phyloP scores from a whole-genome alignment of 2,329 filamentous ascomycete genomes.

The Cladophialophora chaetospira region DNA sequence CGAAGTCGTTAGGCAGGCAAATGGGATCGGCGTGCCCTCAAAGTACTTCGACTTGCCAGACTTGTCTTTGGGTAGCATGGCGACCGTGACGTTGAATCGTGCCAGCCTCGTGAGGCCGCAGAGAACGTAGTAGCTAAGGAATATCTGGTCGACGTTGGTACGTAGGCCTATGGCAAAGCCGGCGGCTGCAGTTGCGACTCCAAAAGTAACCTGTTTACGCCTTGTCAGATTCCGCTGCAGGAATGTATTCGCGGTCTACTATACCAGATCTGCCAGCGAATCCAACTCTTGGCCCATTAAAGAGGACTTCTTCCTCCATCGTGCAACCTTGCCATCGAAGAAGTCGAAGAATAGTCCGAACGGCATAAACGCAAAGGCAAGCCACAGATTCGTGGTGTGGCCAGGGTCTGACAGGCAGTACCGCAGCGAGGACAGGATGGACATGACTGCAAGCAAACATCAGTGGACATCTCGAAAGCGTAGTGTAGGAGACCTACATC shows the following conservation, averaged over 20 bases:
- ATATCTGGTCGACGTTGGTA: conserved; percentile 77
- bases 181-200: conserved; percentile 80
- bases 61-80: conserved; percentile 85
- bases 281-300: conserved; percentile 98
- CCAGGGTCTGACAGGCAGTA: conserved; percentile 78
- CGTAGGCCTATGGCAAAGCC: conserved; percentile 89
- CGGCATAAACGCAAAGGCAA: conserved; percentile 82
- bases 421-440: conserved; percentile 89
- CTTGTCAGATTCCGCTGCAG: neutral
- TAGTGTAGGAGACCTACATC: conserved; percentile 41
- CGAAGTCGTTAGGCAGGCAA: conserved; percentile 76
- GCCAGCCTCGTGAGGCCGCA: conserved; percentile 84
- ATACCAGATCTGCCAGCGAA: conserved; percentile 89
- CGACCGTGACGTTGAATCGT: conserved; percentile 95
- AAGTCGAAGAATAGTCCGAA: conserved; percentile 97
- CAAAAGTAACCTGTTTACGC: conserved; percentile 79
- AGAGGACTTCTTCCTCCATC: conserved; percentile 95
- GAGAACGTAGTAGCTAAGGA: conserved; percentile 85
- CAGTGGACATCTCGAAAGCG: neutral
- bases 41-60: conserved; percentile 93
- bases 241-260: conserved; percentile 32
- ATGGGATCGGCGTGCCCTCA: conserved; percentile 91
- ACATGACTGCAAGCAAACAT: conserved; percentile 65
- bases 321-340: conserved; percentile 93
- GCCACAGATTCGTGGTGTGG: conserved; percentile 71